Evolutionary conservation across 306 rosid genomes (phyloP), one percentile per base, ranked within the genome.

Genomic region (Quercus suber): DNA sequence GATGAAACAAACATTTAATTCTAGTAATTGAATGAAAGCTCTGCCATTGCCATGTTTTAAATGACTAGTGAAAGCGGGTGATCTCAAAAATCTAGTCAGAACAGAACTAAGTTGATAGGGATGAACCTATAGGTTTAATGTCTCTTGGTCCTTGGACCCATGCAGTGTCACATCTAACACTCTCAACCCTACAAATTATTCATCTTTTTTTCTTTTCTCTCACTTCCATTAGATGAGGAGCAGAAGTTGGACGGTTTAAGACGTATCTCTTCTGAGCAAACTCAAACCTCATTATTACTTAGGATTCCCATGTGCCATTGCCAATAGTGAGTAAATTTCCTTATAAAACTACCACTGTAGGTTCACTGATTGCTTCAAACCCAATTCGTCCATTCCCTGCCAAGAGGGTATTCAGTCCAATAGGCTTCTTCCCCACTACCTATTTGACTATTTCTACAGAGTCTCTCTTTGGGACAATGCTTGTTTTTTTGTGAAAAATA

Each of bases 161-260:
- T 81, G 94, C 74, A 72, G 73, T 71, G 94, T 90, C 92, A 86
- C 92, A 86, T 89, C 90, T 41, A 23, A 77, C 60, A 15, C 63
- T 67, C 71, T 77, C 76, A 79, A 77, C 75, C 78, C 83, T 55
- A 79, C 63, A 73, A 58, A 28, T 80, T 85, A 72, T 81, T 61
- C 80, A 51, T 27, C 53, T 59, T 71, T 43, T 57, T 12, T 55
- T 5, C 55, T 55, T 11, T 55, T 7, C 69, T 71, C 64, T 69
- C 79, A 49, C 17, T 12, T n/a, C 76, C 74, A 33, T 37, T 10
- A 5, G 78, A 45, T 25, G 12, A 82, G 74, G 82, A 55, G 60
- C 58, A 28, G 49, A 41, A 67, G 25, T 81, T 27, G 77, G 68
- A 74, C 82, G 77, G 86, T 76, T 76, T 65, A 71, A 68, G 11